Evolutionary conservation across 2,329 filamentous ascomycete genomes (phyloP).

Genomic region (Cladobotryum protrusum): DNA sequence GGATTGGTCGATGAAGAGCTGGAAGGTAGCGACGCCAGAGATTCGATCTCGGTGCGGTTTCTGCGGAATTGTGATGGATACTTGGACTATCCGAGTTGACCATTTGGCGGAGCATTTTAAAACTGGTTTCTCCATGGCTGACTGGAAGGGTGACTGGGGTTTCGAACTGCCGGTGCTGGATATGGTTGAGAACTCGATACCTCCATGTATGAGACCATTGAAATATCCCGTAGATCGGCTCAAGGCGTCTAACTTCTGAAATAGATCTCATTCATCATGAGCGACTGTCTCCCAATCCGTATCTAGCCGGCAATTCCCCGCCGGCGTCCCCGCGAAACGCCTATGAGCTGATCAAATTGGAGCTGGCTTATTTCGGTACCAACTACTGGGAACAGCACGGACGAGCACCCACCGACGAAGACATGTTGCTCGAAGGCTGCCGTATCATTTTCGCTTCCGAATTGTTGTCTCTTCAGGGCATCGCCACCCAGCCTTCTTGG

Average conservation of each 20-base stretch:
- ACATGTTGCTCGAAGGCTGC: slow-evolving; percentile 53
- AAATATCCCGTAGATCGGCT: slow-evolving; percentile 32
- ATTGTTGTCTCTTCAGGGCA: slow-evolving; percentile 34
- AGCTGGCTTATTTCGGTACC: slow-evolving; percentile 47
- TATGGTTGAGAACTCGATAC: slow-evolving; percentile 61
- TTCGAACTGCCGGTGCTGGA: slow-evolving; percentile 55
- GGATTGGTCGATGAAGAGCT: slow-evolving; percentile 59
- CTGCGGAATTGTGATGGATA: slow-evolving; percentile 56
- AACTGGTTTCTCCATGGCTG: slow-evolving; percentile 58
- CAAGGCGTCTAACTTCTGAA: slow-evolving; percentile 35
- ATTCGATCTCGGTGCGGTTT: slow-evolving; percentile 61
- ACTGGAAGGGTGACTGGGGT: slow-evolving; percentile 67
- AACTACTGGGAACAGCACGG: slow-evolving; percentile 38
- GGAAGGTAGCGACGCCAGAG: slow-evolving; percentile 54
- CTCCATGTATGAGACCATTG: slow-evolving; percentile 50
- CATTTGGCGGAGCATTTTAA: slow-evolving; percentile 65
- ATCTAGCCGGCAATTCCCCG: slow-evolving; percentile 38
- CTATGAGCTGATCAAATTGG: slow-evolving; percentile 56
- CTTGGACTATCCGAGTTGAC: slow-evolving; percentile 54
- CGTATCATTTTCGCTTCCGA: slow-evolving; percentile 52
- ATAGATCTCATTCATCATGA: slow-evolving; percentile 60
- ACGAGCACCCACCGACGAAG: slow-evolving; percentile 40
- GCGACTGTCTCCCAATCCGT: slow-evolving; percentile 50
- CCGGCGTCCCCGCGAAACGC: slow-evolving; percentile 47
- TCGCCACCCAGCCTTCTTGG: slow-evolving; percentile 42